These are phyloP conservation scores for Mucor indicus DNA, from an alignment of 371 early-diverging fungal genomes.

Conservation along the genomic window DNA sequence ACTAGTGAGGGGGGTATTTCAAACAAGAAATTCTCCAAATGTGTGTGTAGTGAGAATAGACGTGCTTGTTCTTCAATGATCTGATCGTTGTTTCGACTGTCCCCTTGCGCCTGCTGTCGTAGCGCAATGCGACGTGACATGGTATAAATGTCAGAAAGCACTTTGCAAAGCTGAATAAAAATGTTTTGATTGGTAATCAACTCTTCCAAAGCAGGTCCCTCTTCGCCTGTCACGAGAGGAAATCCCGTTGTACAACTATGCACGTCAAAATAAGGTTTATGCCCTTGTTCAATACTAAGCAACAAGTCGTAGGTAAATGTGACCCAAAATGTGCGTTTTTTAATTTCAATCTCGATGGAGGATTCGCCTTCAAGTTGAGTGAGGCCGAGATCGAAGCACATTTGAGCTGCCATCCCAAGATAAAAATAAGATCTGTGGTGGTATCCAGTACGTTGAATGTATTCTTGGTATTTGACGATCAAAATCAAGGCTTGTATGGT, in stretches of 20 bases:
- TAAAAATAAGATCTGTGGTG: slow-evolving; percentile 37
- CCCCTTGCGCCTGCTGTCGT: slow-evolving; percentile 31
- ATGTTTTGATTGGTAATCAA: slow-evolving; percentile 35
- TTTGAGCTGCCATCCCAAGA: slow-evolving; percentile 63
- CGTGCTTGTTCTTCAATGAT: slow-evolving; percentile 38
- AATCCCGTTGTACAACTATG: slow-evolving; percentile 39
- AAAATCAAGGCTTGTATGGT: slow-evolving; percentile 71
- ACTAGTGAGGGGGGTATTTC: slow-evolving; percentile 47
- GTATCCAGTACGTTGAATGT: slow-evolving; percentile 37
- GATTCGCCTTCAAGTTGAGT: slow-evolving; percentile 31
- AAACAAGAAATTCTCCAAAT: slow-evolving; percentile 43
- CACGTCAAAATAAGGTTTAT: slow-evolving; percentile 24
- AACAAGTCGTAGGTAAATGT: slow-evolving; percentile 39
- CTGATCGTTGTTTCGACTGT: slow-evolving; percentile 21
- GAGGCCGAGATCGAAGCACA: slow-evolving; percentile 73
- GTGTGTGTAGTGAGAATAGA: slow-evolving; percentile 39
- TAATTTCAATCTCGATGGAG: slow-evolving; percentile 25
- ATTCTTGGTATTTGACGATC: slow-evolving; percentile 68
- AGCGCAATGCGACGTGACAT: slow-evolving; percentile 22
- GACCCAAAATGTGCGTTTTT: slow-evolving; percentile 44
- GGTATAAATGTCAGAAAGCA: slow-evolving; percentile 33
- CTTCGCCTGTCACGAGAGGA: slow-evolving; percentile 37
- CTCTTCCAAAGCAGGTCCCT: slow-evolving; percentile 37
- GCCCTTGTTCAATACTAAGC: slow-evolving; percentile 45
- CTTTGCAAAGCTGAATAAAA: slow-evolving; percentile 35